Evolutionary conservation across 1,284 basidiomycete genomes (phyloP).

Genomic region (Cutaneotrichosporon dermatis): DNA sequence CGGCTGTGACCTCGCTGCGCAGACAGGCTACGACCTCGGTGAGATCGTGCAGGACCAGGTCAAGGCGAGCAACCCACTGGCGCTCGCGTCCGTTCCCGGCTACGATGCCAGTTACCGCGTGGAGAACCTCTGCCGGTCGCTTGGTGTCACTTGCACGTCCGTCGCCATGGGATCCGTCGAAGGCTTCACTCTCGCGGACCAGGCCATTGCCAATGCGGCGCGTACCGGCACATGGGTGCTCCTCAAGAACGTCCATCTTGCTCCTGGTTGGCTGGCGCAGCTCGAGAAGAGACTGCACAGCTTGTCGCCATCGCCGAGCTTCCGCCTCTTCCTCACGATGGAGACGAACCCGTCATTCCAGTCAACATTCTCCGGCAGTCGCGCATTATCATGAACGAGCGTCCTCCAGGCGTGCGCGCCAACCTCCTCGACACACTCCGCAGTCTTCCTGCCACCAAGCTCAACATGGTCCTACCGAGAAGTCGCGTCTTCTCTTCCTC

Average conservation of each 20-base stretch:
- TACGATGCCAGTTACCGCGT: conserved; percentile 95
- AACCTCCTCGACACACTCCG: conserved; percentile 88
- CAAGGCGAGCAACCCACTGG: conserved; percentile 73
- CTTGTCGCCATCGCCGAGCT: conserved; percentile 76
- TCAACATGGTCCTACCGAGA: conserved; percentile 77
- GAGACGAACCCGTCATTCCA: conserved; percentile 80
- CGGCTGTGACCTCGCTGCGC: conserved; percentile 32
- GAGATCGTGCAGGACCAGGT: conserved; percentile 74
- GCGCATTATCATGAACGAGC: conserved; percentile 94
- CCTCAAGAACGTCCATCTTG: conserved; percentile 92
- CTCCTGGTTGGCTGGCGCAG: conserved; percentile 87
- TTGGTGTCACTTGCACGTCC: conserved; percentile 68
- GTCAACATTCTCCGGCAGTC: conserved; percentile 94
- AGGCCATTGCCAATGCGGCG: conserved; percentile 83
- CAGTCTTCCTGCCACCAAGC: conserved; percentile 61
- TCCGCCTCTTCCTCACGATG: conserved; percentile 95
- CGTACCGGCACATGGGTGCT: conserved; percentile 90
- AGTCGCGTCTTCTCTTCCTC: conserved; percentile 82
- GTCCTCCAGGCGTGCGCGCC: conserved; percentile 89
- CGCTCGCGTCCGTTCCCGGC: conserved; percentile 86
- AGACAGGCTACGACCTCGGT: conserved; percentile 57
- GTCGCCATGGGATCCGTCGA: conserved; percentile 99
- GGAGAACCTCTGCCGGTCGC: conserved; percentile 77
- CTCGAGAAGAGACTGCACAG: conserved; percentile 92
- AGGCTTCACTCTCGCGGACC: conserved; percentile 89